phyloP scores from a whole-genome alignment of 352 stramenopile species.

The Blastocystis sp. region DNA sequence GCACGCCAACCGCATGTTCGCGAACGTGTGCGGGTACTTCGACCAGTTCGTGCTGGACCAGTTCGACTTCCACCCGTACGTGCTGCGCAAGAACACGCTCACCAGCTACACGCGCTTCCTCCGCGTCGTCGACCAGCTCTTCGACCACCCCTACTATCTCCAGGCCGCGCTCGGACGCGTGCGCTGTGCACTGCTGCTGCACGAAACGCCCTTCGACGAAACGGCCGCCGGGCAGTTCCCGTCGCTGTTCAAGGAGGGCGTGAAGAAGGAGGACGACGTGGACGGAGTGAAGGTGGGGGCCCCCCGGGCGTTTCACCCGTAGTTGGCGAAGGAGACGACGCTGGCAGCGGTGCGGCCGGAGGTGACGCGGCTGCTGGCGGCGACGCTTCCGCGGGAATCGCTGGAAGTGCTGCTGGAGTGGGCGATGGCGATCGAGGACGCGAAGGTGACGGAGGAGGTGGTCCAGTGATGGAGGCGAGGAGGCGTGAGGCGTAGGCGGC shows the following conservation, averaged over 20 bases:
- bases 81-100: slow-evolving; percentile 34
- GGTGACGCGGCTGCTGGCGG: background rate
- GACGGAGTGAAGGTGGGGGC: slow-evolving; percentile 3
- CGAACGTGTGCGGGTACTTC: background rate
- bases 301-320: background rate
- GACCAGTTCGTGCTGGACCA: slow-evolving; percentile 19
- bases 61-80: slow-evolving; percentile 64
- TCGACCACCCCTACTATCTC: slow-evolving; percentile 16
- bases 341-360: background rate
- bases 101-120: slow-evolving; percentile 14
- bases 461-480: background rate
- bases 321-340: background rate
- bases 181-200: background rate
- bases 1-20: slow-evolving; percentile 12
- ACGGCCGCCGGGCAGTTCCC: background rate
- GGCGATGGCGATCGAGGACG: background rate
- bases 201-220: background rate
- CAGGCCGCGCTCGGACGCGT: background rate
- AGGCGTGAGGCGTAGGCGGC: background rate
- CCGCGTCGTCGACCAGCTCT: background rate
- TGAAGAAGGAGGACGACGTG: slow-evolving; percentile 29
- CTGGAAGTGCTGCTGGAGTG: slow-evolving; percentile 12
- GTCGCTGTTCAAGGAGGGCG: slow-evolving; percentile 10
- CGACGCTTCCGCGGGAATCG: background rate
- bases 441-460: background rate